A percentile compares a stretch with the other conserved stretches of the same genome.
These are phyloP conservation scores for Mangifera indica DNA, from an alignment of 345 rosid species.

Conservation along the genomic window DNA sequence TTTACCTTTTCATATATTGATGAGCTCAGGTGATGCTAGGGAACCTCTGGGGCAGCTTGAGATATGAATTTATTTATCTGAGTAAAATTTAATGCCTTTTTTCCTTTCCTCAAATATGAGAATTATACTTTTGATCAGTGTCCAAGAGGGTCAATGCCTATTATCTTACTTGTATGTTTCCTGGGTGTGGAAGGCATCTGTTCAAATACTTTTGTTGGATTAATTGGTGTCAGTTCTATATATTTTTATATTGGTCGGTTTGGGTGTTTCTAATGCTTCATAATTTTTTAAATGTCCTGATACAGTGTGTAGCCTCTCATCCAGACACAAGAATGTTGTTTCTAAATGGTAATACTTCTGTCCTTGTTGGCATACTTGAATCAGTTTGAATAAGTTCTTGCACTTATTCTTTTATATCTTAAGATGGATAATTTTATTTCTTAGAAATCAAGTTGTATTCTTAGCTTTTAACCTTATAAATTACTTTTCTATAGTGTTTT, in stretches of 20 bases:
- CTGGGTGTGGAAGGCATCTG: neutral
- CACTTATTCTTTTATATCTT: constrained; percentile 4
- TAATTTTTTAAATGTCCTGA: constrained; percentile 17
- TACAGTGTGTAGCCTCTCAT: constrained; percentile 99
- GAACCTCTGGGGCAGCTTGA: neutral
- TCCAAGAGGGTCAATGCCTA: neutral
- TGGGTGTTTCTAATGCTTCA: constrained; percentile 12
- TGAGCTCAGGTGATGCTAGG: neutral
- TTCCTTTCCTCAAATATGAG: neutral
- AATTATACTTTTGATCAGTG: neutral
- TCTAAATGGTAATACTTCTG: constrained; percentile 65
- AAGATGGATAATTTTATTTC: neutral
- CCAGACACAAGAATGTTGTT: constrained; percentile 92
- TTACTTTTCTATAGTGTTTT: neutral
- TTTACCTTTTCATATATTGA: neutral
- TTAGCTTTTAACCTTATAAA: neutral
- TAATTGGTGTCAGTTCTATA: neutral
- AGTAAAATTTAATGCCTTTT: neutral
- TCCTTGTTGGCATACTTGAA: constrained; percentile 13
- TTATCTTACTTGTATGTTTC: neutral
- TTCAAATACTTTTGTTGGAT: neutral
- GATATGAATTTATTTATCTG: neutral
- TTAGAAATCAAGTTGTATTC: neutral
- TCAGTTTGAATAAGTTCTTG: neutral
- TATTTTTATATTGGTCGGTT: neutral